phyloP scores from a whole-genome alignment of 805 yeast genomes.

The Wickerhamiella australiensis region DNA sequence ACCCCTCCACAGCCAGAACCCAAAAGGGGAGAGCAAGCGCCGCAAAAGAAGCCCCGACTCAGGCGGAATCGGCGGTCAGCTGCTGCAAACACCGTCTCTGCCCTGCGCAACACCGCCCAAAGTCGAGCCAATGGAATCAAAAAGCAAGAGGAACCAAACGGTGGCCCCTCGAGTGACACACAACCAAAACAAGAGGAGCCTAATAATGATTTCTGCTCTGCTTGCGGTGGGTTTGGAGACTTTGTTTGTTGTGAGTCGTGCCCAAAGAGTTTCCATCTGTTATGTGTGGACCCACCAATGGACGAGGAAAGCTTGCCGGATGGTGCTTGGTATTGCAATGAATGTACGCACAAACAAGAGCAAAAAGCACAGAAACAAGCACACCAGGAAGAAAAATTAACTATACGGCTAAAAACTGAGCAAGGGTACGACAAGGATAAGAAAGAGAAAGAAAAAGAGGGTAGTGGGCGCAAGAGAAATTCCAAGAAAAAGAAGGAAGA shows the following conservation, averaged over 20 bases:
- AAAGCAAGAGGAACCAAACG: not conserved
- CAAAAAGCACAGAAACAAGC: not conserved
- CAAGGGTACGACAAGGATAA: not conserved
- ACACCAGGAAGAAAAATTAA: not conserved
- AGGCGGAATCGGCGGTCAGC: conserved; percentile 6
- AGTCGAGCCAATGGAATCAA: not conserved
- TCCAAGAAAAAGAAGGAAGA: conserved; percentile 1
- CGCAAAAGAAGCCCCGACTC: conserved; percentile 2
- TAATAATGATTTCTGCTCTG: conserved; percentile 83
- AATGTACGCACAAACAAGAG: conserved; percentile 41
- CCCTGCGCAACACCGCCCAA: not conserved
- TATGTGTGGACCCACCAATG: conserved; percentile 83
- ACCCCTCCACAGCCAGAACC: not conserved
- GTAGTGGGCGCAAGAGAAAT: not conserved
- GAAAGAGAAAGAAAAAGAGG: not conserved
- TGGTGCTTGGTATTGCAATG: conserved; percentile 80
- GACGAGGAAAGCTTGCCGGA: conserved; percentile 66
- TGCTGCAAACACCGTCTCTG: not conserved
- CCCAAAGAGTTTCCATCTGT: conserved; percentile 82
- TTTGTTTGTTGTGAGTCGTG: conserved; percentile 91
- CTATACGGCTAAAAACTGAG: not conserved
- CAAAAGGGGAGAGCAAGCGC: not conserved
- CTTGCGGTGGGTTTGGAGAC: conserved; percentile 81
- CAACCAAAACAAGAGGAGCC: conserved; percentile 2
- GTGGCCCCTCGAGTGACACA: not conserved